phyloP scores from a whole-genome alignment of 805 yeast genomes.

The Lachancea meyersii region DNA sequence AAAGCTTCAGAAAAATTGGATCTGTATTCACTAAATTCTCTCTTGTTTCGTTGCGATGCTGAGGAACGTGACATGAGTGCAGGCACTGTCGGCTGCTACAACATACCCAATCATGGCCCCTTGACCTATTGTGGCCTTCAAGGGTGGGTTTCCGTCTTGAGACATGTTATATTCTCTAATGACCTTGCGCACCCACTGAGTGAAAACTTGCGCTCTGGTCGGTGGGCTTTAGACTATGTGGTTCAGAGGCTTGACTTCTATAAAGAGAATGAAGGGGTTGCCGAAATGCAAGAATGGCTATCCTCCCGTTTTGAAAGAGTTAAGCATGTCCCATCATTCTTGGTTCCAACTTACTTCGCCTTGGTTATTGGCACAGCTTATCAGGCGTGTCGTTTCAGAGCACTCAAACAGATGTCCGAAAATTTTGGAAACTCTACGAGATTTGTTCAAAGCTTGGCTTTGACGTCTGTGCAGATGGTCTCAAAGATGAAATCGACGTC shows the following conservation, averaged over 20 bases:
- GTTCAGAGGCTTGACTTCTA: conserved; percentile 57
- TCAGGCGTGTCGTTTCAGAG: conserved; percentile 69
- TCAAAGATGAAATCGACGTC: conserved; percentile 72
- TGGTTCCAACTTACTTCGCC: conserved; percentile 84
- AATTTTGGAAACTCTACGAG: conserved; percentile 55
- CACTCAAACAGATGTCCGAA: conserved; percentile 49
- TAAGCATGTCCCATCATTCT: conserved; percentile 63
- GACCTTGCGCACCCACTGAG: conserved; percentile 81
- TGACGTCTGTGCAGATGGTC: conserved; percentile 83
- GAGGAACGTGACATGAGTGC: conserved; percentile 80
- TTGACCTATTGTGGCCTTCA: conserved; percentile 85
- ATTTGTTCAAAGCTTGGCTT: conserved; percentile 72
- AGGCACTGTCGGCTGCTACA: conserved; percentile 68
- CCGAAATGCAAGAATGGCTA: conserved; percentile 64
- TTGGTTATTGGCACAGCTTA: conserved; percentile 76
- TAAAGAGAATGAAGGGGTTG: conserved; percentile 40
- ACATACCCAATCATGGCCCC: conserved; percentile 65
- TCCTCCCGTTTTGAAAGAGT: conserved; percentile 55
- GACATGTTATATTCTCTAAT: conserved; percentile 56
- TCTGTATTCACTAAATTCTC: conserved; percentile 65
- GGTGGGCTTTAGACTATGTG: conserved; percentile 83
- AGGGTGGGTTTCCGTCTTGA: conserved; percentile 78
- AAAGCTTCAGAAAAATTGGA: conserved; percentile 59
- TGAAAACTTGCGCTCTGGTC: conserved; percentile 71
- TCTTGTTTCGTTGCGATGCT: conserved; percentile 71